Conservation (phyloP, 1,139 yeast species). For the Komagataea norvegica region DNA sequence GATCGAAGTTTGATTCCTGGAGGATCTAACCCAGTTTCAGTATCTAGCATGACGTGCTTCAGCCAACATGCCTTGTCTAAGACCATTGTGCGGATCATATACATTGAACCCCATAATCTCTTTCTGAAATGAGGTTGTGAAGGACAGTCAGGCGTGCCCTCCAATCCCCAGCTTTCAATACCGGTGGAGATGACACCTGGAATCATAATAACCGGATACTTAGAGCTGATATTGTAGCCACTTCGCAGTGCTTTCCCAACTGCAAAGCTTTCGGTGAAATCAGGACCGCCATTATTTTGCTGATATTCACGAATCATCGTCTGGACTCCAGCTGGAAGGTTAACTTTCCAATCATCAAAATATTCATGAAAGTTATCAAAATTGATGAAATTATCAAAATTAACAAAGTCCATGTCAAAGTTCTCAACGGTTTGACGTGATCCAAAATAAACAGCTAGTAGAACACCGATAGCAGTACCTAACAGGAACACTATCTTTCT, state of each 20-base stretch:
- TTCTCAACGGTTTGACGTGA: slow-evolving; percentile 33
- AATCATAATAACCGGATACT: slow-evolving; percentile 81
- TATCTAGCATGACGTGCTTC: slow-evolving; percentile 82
- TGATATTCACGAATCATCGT: slow-evolving; percentile 53
- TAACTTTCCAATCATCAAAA: slow-evolving; percentile 62
- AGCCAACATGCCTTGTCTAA: slow-evolving; percentile 92
- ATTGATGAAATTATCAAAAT: slow-evolving; percentile 49
- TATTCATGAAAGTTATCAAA: slow-evolving; percentile 49
- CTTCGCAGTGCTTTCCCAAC: slow-evolving; percentile 68
- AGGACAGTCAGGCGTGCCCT: slow-evolving; percentile 74
- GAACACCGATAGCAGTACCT: slow-evolving; percentile 69
- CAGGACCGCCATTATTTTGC: slow-evolving; percentile 28
- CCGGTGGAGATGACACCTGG: slow-evolving; percentile 98
- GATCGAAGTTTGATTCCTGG: slow-evolving; percentile 76
- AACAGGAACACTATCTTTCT: slow-evolving; percentile 38
- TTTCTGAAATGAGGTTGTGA: slow-evolving; percentile 81
- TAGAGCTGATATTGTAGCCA: slow-evolving; percentile 47
- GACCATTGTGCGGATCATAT: slow-evolving; percentile 89
- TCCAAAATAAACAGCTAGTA: slow-evolving; percentile 61
- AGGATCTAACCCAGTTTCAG: slow-evolving; percentile 90
- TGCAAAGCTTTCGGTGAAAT: slow-evolving; percentile 77
- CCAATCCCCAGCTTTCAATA: slow-evolving; percentile 86
- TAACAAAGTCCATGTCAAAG: slow-evolving; percentile 50
- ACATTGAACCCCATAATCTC: slow-evolving; percentile 94
- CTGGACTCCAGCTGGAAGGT: slow-evolving; percentile 62